Evolutionary conservation across 75 land plant genomes (phyloP), one percentile per base, ranked within the genome.

Genomic region (Cupressus sempervirens): DNA sequence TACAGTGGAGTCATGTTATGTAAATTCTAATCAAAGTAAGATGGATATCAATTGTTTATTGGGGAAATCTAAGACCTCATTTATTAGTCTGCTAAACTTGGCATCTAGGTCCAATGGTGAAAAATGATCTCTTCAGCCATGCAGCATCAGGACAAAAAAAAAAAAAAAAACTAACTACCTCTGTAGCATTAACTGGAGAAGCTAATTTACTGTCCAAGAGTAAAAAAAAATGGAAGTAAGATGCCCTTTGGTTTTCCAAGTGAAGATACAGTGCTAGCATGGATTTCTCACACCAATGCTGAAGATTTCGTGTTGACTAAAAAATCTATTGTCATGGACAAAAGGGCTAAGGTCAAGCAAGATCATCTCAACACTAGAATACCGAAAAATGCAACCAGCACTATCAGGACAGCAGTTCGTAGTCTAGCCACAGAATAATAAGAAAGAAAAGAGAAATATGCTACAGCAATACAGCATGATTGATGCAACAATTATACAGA

Each of bases 21-120:
- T 79, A 14, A 43, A 79, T 45, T 79, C 81, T 82, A 35, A 53
- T 20, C 68, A 56, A 53, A 56, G 7, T 35, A 82, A 46, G 18
- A 48, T n/a, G 83, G 83, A 50, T 53, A 56, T 18, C 8, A 82
- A 82, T 82, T 30, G 16, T 32, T 82, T 82, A 11, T 23, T 52
- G 65, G 83, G 83, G 20, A 65, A 82, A 5, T 48, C 36, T 46
- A 82, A 82, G 83, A 82, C 83, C 30, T 45, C 81, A 45, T 79
- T 79, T 79, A 79, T 40, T 45, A 79, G 50, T n/a, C 45, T 79
- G 81, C n/a, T 79, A 45, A 79, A 79, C 3, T 26, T 43, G 81
- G 81, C 81, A 26, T 79, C 32, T 45, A 30, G 46, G 26, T 26
- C 50, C 5, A 45, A 79, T 79, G 52, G 23, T 79, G 81, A 79